A percentile compares a stretch with the other conserved stretches of the same genome.
These are phyloP conservation scores for Rugonectria rugulosa DNA, from an alignment of 2,329 filamentous ascomycete species.

Conservation along the genomic window DNA sequence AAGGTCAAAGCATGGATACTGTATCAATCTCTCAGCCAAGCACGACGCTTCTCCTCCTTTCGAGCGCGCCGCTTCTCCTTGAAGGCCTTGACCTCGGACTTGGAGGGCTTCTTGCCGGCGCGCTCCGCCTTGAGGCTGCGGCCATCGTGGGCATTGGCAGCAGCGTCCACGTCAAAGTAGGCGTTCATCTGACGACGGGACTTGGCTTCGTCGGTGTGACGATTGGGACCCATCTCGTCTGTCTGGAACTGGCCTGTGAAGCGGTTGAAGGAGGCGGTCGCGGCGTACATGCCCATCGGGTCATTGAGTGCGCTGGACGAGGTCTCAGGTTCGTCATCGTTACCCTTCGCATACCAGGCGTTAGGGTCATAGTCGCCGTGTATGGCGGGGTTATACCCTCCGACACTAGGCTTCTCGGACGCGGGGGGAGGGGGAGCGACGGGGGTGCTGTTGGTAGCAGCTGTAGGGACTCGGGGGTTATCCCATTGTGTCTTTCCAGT, in stretches of 20 bases:
- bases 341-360: slow-evolving; percentile 84
- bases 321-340: slow-evolving; percentile 44
- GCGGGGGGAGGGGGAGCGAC: slow-evolving; percentile 43
- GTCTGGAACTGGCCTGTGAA: slow-evolving; percentile 87
- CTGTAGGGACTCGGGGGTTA: slow-evolving; percentile 75
- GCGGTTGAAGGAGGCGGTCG: slow-evolving; percentile 84
- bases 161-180: slow-evolving; percentile 95
- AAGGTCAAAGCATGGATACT: neutral
- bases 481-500: slow-evolving; percentile 82
- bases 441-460: slow-evolving; percentile 40
- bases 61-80: slow-evolving; percentile 87
- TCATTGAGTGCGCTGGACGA: slow-evolving; percentile 43
- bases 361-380: slow-evolving; percentile 97
- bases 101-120: slow-evolving; percentile 81
- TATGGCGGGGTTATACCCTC: slow-evolving; percentile 94
- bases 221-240: slow-evolving; percentile 71
- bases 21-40: slow-evolving; percentile 84
- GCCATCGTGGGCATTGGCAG: slow-evolving; percentile 89
- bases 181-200: slow-evolving; percentile 87
- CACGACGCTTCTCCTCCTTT: slow-evolving; percentile 93
- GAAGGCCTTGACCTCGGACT: slow-evolving; percentile 88
- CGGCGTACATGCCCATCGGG: slow-evolving; percentile 64
- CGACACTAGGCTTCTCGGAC: slow-evolving; percentile 56
- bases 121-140: slow-evolving; percentile 91
- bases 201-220: slow-evolving; percentile 88